Conservation (phyloP, 805 yeast genomes). For the Osmozyma mogii region DNA sequence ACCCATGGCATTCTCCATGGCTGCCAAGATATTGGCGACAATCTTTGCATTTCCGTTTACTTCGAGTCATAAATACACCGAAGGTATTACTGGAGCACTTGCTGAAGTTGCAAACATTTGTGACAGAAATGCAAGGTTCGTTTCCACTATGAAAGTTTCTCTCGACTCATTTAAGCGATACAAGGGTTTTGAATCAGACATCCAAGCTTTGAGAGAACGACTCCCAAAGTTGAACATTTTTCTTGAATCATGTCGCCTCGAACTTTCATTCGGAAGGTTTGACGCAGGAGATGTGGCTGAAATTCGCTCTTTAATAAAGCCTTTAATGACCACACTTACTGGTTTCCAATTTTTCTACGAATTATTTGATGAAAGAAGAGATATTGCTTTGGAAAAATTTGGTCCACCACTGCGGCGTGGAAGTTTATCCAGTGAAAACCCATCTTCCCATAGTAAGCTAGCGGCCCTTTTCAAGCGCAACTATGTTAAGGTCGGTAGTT, state of each 20-base stretch:
- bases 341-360: slow-evolving; percentile 22
- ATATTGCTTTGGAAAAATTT: slow-evolving; percentile 12
- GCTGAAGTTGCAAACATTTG: slow-evolving; percentile 9
- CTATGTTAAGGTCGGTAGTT: slow-evolving; percentile 23
- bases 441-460: slow-evolving; percentile 16
- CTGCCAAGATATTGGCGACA: slow-evolving; percentile 13
- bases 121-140: slow-evolving; percentile 16
- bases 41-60: slow-evolving; percentile 22
- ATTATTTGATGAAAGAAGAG: slow-evolving; percentile 20
- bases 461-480: slow-evolving; percentile 19
- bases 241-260: slow-evolving; percentile 14
- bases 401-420: slow-evolving; percentile 7
- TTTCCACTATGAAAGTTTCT: slow-evolving; percentile 21
- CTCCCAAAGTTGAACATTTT: slow-evolving; percentile 15
- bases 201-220: slow-evolving; percentile 12
- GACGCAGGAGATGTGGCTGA: slow-evolving; percentile 20
- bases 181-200: slow-evolving; percentile 12
- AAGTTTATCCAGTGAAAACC: slow-evolving; percentile 1
- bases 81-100: slow-evolving; percentile 11
- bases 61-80: slow-evolving; percentile 15
- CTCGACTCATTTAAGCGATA: slow-evolving; percentile 16
- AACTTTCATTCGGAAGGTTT: slow-evolving; percentile 21
- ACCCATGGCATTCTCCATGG: slow-evolving; percentile 19
- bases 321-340: slow-evolving; percentile 14
- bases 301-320: slow-evolving; percentile 17